Conservation (phyloP, 169 alveolate species). For the Plasmodium sp. region DNA sequence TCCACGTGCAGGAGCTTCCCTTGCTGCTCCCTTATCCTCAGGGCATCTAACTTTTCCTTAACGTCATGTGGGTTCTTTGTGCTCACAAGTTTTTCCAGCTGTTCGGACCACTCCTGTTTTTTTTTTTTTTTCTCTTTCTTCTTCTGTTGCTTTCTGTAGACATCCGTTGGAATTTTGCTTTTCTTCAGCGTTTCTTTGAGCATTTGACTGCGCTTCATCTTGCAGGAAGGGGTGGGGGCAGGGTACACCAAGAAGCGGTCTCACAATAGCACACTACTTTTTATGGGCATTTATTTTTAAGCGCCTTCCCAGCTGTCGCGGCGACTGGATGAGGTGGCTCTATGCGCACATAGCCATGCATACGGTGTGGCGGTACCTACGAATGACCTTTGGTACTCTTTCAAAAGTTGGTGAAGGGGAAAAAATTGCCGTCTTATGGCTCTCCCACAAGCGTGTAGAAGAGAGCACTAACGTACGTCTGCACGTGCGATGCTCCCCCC, state of each 20-base stretch:
- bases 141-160: slow-evolving; percentile 59
- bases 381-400: background rate
- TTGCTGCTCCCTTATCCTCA: slow-evolving; percentile 49
- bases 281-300: too few relatives aligned
- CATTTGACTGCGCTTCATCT: slow-evolving; percentile 2
- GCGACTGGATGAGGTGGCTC: background rate
- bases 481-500: background rate
- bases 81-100: slow-evolving; percentile 53
- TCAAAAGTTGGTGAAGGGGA: background rate
- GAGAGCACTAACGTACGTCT: background rate
- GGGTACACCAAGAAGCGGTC: background rate
- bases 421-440: background rate
- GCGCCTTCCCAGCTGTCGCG: background rate
- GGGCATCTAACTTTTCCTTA: slow-evolving; percentile 59
- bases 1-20: slow-evolving; percentile 60
- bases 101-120: slow-evolving; percentile 44
- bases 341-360: background rate
- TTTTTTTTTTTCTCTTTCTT: slow-evolving; percentile 57
- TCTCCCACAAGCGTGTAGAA: background rate
- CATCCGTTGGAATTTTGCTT: slow-evolving; percentile 46
- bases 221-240: background rate
- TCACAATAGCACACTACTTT: background rate
- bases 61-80: slow-evolving; percentile 56
- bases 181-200: slow-evolving; percentile 23
- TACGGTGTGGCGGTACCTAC: background rate